Evolutionary conservation across 139 green algal genomes (phyloP), one percentile per base, ranked within the genome.

Genomic region (Picochlorum sp.): DNA sequence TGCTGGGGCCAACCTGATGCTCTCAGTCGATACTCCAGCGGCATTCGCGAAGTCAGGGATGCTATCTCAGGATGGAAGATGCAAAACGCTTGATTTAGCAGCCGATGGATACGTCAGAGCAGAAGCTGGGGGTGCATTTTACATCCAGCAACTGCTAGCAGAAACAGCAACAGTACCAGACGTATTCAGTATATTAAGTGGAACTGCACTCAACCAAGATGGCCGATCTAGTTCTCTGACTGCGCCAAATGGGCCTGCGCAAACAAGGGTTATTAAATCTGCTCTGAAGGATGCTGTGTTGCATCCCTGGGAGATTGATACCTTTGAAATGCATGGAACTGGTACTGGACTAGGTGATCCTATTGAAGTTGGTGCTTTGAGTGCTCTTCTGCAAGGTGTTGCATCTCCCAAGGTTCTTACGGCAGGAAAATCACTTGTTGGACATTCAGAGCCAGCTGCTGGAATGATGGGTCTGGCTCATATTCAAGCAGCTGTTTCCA

Each of bases 281-380:
- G 66, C 69, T 23, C 45, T 75, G 32, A 26, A 16, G 2, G 45
- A 64, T 1, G 80, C 70, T 0, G 59, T 58, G 3, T 16, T 87
- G 20, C 8, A 20, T 20, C 34, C 82, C 0, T 5, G 11, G 1
- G 46, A 68, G 1, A 38, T 81, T 16, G 23, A 20, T 24, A 63
- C 46, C 8, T 52, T 89, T 56, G 50, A 79, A 57, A 73, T 88
- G 80, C 82, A 88, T 37, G 82, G 82, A 32, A 86, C 83, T 6
- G 87, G 87, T 44, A 92, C 87, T 7, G 24, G 76, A 1, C 78
- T 92, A 49, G 82, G 89, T 5, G 89, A 96, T 56, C 85, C 88
- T 52, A 95, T 96, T 23, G 89, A 96, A 65, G 65, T 90, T 3
- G 85, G 87, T 0, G 88, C 85, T 14, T 62, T 78, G 38, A 58